Evolutionary conservation across 1,284 basidiomycete species (phyloP).

Genomic region (Athelia psychrophila): DNA sequence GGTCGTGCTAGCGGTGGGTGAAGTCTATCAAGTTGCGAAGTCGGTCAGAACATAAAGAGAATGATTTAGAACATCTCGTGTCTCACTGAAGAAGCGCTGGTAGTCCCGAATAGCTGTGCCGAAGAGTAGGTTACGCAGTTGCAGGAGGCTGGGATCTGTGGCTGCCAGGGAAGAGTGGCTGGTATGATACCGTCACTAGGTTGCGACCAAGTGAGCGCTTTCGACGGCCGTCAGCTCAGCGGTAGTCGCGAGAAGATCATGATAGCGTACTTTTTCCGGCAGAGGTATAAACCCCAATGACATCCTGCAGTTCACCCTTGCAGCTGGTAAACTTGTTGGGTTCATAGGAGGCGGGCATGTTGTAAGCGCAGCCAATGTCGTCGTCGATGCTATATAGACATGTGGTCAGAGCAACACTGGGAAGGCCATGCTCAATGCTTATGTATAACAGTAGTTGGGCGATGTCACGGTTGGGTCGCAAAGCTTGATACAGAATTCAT

Average conservation of each 20-base stretch:
- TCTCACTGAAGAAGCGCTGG: too few relatives aligned
- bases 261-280: not conserved
- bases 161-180: constrained; percentile 2
- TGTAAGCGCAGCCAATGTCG: constrained; percentile 45
- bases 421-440: not conserved
- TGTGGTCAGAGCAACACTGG: not conserved
- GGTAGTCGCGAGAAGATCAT: not conserved
- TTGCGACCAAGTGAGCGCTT: not conserved
- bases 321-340: constrained; percentile 43
- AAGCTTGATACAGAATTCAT: constrained; percentile 5
- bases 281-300: constrained; percentile 2
- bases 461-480: constrained; percentile 45
- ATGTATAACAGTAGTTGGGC: constrained; percentile 43
- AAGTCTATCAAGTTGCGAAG: too few relatives aligned
- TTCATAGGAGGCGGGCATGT: constrained; percentile 50
- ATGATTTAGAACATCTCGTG: too few relatives aligned
- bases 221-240: not conserved
- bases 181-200: not conserved
- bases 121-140: constrained; percentile 3
- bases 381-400: constrained; percentile 38
- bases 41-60: too few relatives aligned
- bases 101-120: not conserved
- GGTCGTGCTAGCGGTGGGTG: too few relatives aligned
- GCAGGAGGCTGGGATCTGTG: not conserved
- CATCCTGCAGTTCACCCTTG: constrained; percentile 22